These are phyloP conservation scores for Phaeosphaeria sp. DNA, from an alignment of 2,329 filamentous ascomycete species.

Conservation along the genomic window DNA sequence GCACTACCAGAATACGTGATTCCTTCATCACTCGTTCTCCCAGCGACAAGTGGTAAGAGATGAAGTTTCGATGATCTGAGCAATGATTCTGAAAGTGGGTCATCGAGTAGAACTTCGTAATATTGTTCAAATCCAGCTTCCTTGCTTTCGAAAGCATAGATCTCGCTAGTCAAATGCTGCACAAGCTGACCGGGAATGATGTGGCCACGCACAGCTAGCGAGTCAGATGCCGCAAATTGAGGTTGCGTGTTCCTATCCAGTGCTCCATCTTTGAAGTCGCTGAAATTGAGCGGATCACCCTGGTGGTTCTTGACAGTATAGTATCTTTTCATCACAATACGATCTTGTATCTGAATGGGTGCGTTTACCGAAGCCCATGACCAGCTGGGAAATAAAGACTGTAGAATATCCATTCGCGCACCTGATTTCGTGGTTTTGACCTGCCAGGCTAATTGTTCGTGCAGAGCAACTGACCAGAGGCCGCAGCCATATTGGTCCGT, in stretches of 20 bases:
- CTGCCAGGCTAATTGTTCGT: neutral
- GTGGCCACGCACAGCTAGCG: neutral
- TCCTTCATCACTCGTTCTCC: neutral
- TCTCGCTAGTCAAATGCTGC: neutral
- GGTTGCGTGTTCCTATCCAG: neutral
- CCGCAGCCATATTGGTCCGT: neutral
- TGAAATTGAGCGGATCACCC: neutral
- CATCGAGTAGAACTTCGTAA: neutral
- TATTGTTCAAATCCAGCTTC: neutral
- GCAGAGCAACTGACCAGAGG: neutral
- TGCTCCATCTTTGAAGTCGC: neutral
- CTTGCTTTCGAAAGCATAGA: neutral
- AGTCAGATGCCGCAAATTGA: neutral
- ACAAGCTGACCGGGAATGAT: neutral
- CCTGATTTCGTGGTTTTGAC: neutral
- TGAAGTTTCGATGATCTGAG: neutral
- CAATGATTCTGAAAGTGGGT: neutral
- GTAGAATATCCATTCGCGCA: neutral
- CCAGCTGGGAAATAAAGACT: neutral
- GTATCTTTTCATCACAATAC: neutral
- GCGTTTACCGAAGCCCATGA: conserved; percentile 1
- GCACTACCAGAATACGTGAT: neutral
- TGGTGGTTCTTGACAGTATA: neutral
- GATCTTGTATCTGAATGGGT: neutral
- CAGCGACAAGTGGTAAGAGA: conserved; percentile 1